These are phyloP conservation scores for Trichophyton verrucosum DNA, from an alignment of 2,329 filamentous ascomycete species.

Conservation along the genomic window DNA sequence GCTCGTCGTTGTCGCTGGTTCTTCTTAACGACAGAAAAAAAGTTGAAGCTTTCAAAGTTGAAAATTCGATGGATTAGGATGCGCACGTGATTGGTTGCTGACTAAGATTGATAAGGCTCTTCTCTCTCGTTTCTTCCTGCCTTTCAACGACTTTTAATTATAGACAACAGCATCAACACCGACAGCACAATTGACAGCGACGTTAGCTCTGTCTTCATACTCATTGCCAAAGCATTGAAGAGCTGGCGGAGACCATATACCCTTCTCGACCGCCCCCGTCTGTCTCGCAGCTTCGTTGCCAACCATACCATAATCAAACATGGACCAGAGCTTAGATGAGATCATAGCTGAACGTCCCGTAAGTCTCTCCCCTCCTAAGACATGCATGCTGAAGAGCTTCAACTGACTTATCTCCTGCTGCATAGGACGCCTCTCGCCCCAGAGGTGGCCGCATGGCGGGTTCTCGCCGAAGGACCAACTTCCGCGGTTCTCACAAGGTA, in stretches of 20 bases:
- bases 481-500: constrained; percentile 84
- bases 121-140: no score
- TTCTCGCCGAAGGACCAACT: constrained; percentile 36
- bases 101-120: not conserved
- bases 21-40: not conserved
- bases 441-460: constrained; percentile 24
- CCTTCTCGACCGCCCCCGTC: not conserved
- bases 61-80: not conserved
- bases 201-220: not conserved
- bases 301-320: constrained; percentile 19
- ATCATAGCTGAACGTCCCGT: constrained; percentile 51
- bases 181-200: not conserved
- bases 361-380: constrained; percentile 14
- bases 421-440: constrained; percentile 19
- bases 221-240: not conserved
- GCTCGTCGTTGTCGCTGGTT: not conserved
- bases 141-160: not conserved
- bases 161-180: no score
- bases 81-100: not conserved
- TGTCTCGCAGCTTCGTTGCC: not conserved
- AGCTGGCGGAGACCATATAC: not conserved
- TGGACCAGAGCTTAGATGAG: constrained; percentile 55
- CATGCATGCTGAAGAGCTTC: not conserved
- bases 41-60: not conserved
- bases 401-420: not conserved